These are phyloP conservation scores for Talaromyces sp. DNA, from an alignment of 2,329 filamentous ascomycete species.

Conservation along the genomic window DNA sequence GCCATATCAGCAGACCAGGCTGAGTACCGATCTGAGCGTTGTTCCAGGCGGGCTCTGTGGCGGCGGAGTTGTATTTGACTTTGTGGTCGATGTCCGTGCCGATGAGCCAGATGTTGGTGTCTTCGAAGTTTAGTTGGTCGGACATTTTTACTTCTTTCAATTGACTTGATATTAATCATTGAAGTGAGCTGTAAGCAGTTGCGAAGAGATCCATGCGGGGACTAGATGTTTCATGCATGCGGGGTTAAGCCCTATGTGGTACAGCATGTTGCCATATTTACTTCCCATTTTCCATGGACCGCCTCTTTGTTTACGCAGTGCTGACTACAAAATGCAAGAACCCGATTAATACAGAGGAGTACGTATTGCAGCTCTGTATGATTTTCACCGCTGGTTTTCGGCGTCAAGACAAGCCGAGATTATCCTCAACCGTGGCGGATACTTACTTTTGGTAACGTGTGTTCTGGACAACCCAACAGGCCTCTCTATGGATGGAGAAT, in stretches of 20 bases:
- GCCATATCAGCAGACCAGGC: constrained; percentile 61
- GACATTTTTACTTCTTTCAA: background rate
- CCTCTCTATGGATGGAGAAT: background rate
- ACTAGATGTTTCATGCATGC: background rate
- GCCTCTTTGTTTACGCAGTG: background rate
- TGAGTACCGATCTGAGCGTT: constrained; percentile 52
- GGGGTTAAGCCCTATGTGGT: background rate
- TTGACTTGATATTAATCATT: too few relatives aligned
- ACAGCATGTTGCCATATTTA: background rate
- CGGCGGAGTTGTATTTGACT: constrained; percentile 64
- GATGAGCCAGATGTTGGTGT: constrained; percentile 66
- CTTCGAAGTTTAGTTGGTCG: constrained; percentile 51
- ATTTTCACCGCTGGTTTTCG: background rate
- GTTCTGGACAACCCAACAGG: background rate
- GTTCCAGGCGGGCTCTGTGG: constrained; percentile 65
- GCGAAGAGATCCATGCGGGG: background rate
- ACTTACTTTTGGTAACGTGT: background rate
- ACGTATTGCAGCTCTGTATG: background rate
- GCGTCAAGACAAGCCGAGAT: background rate
- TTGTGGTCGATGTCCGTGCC: constrained; percentile 63
- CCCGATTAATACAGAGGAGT: background rate
- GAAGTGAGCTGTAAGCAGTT: background rate
- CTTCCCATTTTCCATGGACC: background rate
- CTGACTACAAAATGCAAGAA: background rate
- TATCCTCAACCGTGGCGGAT: background rate